Evolutionary conservation across 2,329 filamentous ascomycete species (phyloP), one percentile per base, ranked within the genome.

Genomic region (Ophiocordyceps camponoti-rufipedis): DNA sequence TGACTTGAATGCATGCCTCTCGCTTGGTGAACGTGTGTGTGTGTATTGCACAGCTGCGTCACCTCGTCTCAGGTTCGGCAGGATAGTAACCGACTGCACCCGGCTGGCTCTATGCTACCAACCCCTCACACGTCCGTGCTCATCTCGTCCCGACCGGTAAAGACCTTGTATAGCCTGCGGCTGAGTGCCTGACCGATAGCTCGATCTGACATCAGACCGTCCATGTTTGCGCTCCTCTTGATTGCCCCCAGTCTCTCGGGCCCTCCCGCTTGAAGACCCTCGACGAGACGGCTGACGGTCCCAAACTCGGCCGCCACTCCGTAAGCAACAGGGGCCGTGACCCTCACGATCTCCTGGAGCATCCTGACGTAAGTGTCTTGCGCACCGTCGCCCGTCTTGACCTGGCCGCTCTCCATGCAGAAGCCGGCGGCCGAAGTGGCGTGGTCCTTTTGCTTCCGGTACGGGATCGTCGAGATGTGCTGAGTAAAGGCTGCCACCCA

Each of bases 391-490:
- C 84, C 84, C 0, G 78, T 74, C 46, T 75, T 76, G 40, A 89
- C 80, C 60, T 89, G 84, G 0, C 84, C 84, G 1, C 69, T 67
- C 45, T 85, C 82, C 80, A 88, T 87, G 61, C 83, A 88, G 58
- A 89, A 89, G 0, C 73, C 69, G 1, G 75, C 77, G 12, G 71
- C 66, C 1, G 71, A 68, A 45, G 66, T 66, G 43, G 62, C 58
- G 32, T 61, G 59, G 46, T 76, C 72, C 19, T 63, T 62, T 52
- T 70, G 68, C 44, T 66, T 72, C 50, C 75, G 75, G 59, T 88
- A 88, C 0, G 82, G 84, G 19, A 82, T 76, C 1, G 79, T 83
- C 8, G 81, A 82, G 43, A 89, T 78, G 56, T 89, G 80, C 54
- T 87, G 80, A 0, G 85, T 89, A 54, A 88, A 85, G 32, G 73